phyloP scores from a whole-genome alignment of 2,329 filamentous ascomycete species.

The Trichoderma endophyticum region DNA sequence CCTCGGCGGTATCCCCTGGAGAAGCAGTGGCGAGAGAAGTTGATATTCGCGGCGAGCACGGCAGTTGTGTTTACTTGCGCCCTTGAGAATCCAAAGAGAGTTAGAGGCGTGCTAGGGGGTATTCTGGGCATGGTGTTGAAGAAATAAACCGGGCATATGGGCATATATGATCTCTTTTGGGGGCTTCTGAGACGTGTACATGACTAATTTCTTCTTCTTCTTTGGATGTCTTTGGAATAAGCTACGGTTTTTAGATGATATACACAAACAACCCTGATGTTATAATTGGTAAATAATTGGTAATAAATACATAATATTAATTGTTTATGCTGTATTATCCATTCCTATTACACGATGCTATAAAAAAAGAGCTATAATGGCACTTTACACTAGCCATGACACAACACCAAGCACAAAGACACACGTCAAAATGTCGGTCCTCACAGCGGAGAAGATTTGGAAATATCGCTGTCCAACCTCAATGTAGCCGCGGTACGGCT shows the following conservation, averaged over 20 bases:
- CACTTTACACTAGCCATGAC: conserved; percentile 37
- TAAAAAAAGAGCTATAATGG: not conserved
- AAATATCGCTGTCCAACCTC: conserved; percentile 62
- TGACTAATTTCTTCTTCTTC: not conserved
- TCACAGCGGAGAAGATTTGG: conserved; percentile 68
- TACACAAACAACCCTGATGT: not conserved
- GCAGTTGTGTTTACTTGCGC: conserved; percentile 69
- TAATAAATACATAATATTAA: not conserved
- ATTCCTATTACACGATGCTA: not conserved
- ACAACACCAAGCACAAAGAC: conserved; percentile 69
- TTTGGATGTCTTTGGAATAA: not conserved
- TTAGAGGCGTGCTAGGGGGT: conserved; percentile 66
- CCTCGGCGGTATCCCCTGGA: conserved; percentile 63
- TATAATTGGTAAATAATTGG: not conserved
- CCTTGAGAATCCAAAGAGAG: conserved; percentile 58
- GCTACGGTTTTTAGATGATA: not conserved
- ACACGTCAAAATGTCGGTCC: conserved; percentile 70
- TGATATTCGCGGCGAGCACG: conserved; percentile 64
- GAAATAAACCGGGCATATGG: conserved; percentile 24
- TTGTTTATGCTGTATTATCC: not conserved
- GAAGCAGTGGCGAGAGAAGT: conserved; percentile 64
- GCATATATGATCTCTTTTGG: not conserved
- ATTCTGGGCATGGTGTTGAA: conserved; percentile 52
- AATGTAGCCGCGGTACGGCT: conserved; percentile 60
- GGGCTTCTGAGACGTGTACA: not conserved